Conservation (phyloP, 306 rosid species). For the Alnus glutinosa region DNA sequence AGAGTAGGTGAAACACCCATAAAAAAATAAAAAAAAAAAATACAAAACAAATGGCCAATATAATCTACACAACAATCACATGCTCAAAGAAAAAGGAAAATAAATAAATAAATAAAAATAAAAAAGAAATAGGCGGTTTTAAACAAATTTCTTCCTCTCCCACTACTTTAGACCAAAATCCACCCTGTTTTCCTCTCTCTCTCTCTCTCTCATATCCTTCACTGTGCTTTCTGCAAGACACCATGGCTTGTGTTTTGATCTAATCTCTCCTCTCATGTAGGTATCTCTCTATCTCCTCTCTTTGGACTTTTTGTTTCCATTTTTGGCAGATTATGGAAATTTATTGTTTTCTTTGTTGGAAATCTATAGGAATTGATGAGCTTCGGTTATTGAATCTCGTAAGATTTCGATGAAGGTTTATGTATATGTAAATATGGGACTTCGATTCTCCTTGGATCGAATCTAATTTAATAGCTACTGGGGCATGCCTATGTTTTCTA, state of each 20-base stretch:
- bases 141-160: constrained; percentile 10
- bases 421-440: constrained; percentile 1
- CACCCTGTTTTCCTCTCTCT: background rate
- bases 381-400: constrained; percentile 16
- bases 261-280: constrained; percentile 22
- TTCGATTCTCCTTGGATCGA: constrained; percentile 4
- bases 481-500: background rate
- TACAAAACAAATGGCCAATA: background rate
- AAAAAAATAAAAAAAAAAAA: background rate
- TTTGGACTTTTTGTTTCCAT: background rate
- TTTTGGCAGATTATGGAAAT: too few species aligned
- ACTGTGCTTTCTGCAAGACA: constrained; percentile 12
- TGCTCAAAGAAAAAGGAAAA: constrained; percentile 7
- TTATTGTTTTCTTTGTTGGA: constrained; percentile 2
- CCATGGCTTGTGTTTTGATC: constrained; percentile 30
- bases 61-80: constrained; percentile 23
- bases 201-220: background rate
- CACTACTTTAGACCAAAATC: constrained; percentile 5
- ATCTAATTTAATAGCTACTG: background rate
- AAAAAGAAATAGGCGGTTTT: background rate
- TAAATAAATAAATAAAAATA: background rate
- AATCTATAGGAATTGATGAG: background rate
- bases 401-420: background rate
- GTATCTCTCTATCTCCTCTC: constrained; percentile 16
- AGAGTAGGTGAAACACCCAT: background rate